Percentiles rank a stretch among this genome's conserved stretches.
Conservation (phyloP, 1,139 yeast species). For the Magnusiomyces magnusii region DNA sequence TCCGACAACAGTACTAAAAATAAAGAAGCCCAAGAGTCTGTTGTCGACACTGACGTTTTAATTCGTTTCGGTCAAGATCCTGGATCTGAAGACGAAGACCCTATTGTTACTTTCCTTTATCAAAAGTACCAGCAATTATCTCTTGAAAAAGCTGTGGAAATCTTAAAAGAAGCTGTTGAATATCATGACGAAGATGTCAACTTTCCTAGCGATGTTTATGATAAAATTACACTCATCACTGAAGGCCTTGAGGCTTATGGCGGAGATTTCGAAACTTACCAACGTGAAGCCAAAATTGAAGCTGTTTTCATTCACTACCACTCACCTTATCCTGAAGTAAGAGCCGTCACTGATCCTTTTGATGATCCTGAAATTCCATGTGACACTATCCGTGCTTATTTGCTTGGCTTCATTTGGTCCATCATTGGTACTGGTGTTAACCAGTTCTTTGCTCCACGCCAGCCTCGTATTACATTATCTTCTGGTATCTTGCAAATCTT, state of each 20-base stretch:
- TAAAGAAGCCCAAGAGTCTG: not conserved
- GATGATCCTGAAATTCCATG: slow-evolving; percentile 39
- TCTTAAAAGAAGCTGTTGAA: slow-evolving; percentile 36
- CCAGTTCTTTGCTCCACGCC: slow-evolving; percentile 49
- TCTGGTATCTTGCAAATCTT: slow-evolving; percentile 48
- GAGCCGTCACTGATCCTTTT: slow-evolving; percentile 41
- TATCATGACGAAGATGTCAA: slow-evolving; percentile 46
- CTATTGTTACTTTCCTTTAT: slow-evolving; percentile 32
- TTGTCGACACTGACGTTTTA: slow-evolving; percentile 3
- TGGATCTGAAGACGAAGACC: slow-evolving; percentile 7
- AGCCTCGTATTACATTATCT: slow-evolving; percentile 41
- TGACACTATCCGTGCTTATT: slow-evolving; percentile 48
- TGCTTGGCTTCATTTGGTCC: slow-evolving; percentile 49
- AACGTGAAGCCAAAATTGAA: slow-evolving; percentile 34
- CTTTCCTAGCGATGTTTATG: slow-evolving; percentile 38
- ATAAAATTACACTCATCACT: slow-evolving; percentile 27
- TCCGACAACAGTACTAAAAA: too few relatives aligned
- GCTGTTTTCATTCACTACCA: slow-evolving; percentile 40
- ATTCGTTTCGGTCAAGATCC: slow-evolving; percentile 15
- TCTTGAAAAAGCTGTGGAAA: slow-evolving; percentile 38
- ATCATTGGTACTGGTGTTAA: slow-evolving; percentile 49
- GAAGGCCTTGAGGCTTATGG: slow-evolving; percentile 21
- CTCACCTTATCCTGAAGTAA: slow-evolving; percentile 46
- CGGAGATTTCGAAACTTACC: slow-evolving; percentile 12
- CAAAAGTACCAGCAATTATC: slow-evolving; percentile 37